phyloP scores from a whole-genome alignment of 2,329 filamentous ascomycete species.

The Fusarium sp. region DNA sequence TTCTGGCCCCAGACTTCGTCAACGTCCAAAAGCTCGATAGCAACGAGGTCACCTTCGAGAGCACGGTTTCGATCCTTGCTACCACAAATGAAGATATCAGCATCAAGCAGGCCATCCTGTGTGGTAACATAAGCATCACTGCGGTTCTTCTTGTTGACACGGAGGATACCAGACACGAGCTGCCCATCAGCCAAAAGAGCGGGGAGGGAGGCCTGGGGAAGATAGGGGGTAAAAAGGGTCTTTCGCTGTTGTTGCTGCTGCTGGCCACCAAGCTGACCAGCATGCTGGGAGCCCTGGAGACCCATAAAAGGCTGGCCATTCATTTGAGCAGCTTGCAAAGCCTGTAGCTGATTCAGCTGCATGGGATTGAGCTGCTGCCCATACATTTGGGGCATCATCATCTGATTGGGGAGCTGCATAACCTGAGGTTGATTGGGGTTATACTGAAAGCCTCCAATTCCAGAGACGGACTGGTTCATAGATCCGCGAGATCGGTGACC shows the following conservation, averaged over 20 bases:
- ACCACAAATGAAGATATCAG: slow-evolving; percentile 99
- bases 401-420: slow-evolving; percentile 85
- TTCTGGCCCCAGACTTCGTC: slow-evolving; percentile 99
- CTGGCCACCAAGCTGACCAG: slow-evolving; percentile 70
- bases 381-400: slow-evolving; percentile 87
- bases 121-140: slow-evolving; percentile 98
- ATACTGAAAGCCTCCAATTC: slow-evolving; percentile 89
- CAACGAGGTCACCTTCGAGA: slow-evolving; percentile 93
- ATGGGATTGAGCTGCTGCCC: slow-evolving; percentile 88
- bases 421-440: slow-evolving; percentile 82
- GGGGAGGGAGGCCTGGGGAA: slow-evolving; percentile 92
- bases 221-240: slow-evolving; percentile 97
- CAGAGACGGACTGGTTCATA: slow-evolving; percentile 85
- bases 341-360: slow-evolving; percentile 89
- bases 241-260: slow-evolving; percentile 91
- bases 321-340: slow-evolving; percentile 88
- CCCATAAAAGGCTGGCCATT: slow-evolving; percentile 78
- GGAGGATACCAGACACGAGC: slow-evolving; percentile 93
- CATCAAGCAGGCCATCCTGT: slow-evolving; percentile 85
- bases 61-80: slow-evolving; percentile 99
- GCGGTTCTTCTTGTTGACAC: slow-evolving; percentile 99
- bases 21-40: slow-evolving; percentile 94
- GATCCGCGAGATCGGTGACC: slow-evolving; percentile 89
- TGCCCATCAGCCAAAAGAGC: slow-evolving; percentile 91
- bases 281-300: slow-evolving; percentile 76